A percentile compares a stretch with the other conserved stretches of the same genome.
Evolutionary conservation across 768 basidiomycete genomes (phyloP).

Genomic region (Amanita subjunquillea): DNA sequence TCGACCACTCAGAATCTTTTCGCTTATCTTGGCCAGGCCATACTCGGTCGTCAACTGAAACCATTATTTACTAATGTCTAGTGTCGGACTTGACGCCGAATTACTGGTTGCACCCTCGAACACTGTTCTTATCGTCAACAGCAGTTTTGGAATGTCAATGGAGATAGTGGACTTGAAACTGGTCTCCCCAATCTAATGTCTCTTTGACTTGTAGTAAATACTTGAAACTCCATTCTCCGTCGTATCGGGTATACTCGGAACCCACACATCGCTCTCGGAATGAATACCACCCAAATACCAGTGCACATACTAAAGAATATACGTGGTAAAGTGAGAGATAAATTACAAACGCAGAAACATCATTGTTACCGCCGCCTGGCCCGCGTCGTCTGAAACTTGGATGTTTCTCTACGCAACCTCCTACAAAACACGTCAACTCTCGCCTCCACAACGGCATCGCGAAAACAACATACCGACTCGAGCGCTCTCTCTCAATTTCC

Average conservation of each 20-base stretch:
- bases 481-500: constrained; percentile 85
- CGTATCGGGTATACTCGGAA: neutral
- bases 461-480: constrained; percentile 41
- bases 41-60: too few relatives aligned
- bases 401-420: constrained; percentile 54
- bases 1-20: too few relatives aligned
- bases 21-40: too few relatives aligned
- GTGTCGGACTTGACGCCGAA: too few relatives aligned
- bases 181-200: too few relatives aligned
- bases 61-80: too few relatives aligned
- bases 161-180: too few relatives aligned
- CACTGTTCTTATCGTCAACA: too few relatives aligned
- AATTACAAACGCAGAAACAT: neutral
- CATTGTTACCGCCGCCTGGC: constrained; percentile 24
- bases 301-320: neutral
- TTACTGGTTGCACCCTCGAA: too few relatives aligned
- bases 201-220: too few relatives aligned
- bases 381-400: constrained; percentile 47
- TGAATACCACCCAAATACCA: neutral
- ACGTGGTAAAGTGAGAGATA: neutral
- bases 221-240: neutral
- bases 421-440: constrained; percentile 20
- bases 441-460: neutral
- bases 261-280: neutral
- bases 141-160: too few relatives aligned